Percentiles rank a stretch among this genome's conserved stretches.
Evolutionary conservation across 164 flowering plant genomes (phyloP).

Genomic region (Malania oleifera): DNA sequence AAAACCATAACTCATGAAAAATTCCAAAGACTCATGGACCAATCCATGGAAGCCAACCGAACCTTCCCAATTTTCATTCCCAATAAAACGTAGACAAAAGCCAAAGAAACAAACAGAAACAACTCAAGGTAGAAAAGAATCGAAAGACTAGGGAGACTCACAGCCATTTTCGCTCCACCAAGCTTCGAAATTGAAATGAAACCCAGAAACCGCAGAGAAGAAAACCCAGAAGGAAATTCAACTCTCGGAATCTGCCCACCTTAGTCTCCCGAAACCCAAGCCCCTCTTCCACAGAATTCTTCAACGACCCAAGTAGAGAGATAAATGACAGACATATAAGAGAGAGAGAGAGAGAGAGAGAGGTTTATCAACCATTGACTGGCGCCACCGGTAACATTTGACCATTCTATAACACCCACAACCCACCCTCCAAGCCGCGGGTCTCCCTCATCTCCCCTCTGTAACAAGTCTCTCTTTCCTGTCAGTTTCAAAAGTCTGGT

Average conservation of each 20-base stretch:
- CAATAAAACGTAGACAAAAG: too few relatives aligned
- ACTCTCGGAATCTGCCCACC: background rate
- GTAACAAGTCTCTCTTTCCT: constrained; percentile 13
- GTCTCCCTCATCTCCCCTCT: too few relatives aligned
- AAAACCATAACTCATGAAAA: too few relatives aligned
- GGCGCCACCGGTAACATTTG: constrained; percentile 34
- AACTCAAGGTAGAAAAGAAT: background rate
- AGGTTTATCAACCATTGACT: constrained; percentile 39
- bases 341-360: constrained; percentile 10
- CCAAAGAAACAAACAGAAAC: too few relatives aligned
- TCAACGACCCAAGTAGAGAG: constrained; percentile 14
- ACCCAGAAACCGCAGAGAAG: constrained; percentile 1
- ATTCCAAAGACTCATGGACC: too few relatives aligned
- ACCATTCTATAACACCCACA: too few relatives aligned
- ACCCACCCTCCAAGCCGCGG: too few relatives aligned
- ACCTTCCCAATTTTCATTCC: too few relatives aligned
- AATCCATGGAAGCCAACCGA: too few relatives aligned
- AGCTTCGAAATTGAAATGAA: constrained; percentile 1
- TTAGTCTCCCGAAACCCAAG: background rate
- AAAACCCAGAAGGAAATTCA: background rate
- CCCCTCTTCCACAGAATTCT: constrained; percentile 6
- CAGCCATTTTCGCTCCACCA: constrained; percentile 20
- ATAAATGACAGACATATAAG: constrained; percentile 12
- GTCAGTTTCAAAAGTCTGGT: constrained; percentile 13
- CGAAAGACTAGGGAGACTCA: constrained; percentile 6